phyloP scores from a whole-genome alignment of 345 rosid species.

The Anacardium occidentale region DNA sequence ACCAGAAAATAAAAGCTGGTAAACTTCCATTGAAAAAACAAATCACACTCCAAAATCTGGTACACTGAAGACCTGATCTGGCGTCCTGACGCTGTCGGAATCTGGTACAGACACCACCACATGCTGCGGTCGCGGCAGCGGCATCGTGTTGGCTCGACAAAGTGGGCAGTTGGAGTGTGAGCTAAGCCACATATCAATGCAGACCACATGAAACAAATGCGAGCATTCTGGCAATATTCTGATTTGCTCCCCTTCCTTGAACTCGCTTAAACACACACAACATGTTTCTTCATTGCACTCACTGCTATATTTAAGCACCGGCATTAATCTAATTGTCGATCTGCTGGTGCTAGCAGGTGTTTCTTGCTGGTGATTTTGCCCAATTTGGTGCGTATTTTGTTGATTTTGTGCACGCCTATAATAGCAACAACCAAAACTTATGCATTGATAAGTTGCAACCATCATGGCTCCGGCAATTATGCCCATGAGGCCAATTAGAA shows the following conservation, averaged over 20 bases:
- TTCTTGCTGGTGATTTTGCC: neutral
- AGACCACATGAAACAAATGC: constrained; percentile 46
- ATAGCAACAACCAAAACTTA: constrained; percentile 19
- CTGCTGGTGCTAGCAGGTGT: neutral
- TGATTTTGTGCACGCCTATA: neutral
- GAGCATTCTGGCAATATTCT: constrained; percentile 46
- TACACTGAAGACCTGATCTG: neutral
- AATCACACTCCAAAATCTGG: constrained; percentile 8
- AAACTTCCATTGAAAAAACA: neutral
- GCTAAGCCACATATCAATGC: constrained; percentile 51
- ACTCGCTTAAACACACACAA: constrained; percentile 48
- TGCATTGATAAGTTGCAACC: constrained; percentile 39
- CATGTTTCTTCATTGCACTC: constrained; percentile 38
- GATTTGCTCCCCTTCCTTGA: constrained; percentile 39
- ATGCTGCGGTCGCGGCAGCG: constrained; percentile 6
- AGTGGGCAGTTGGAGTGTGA: constrained; percentile 54
- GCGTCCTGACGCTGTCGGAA: neutral
- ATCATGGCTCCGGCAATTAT: constrained; percentile 39
- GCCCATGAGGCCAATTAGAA: constrained; percentile 40
- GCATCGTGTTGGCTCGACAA: constrained; percentile 34
- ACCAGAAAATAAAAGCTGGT: too few relatives aligned
- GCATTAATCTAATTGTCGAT: constrained; percentile 4
- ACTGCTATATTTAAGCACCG: constrained; percentile 23
- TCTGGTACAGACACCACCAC: constrained; percentile 22
- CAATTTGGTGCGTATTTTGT: neutral